Base-by-base conservation (phyloP, 768 basidiomycete species). In the Mycena chlorophos region DNA sequence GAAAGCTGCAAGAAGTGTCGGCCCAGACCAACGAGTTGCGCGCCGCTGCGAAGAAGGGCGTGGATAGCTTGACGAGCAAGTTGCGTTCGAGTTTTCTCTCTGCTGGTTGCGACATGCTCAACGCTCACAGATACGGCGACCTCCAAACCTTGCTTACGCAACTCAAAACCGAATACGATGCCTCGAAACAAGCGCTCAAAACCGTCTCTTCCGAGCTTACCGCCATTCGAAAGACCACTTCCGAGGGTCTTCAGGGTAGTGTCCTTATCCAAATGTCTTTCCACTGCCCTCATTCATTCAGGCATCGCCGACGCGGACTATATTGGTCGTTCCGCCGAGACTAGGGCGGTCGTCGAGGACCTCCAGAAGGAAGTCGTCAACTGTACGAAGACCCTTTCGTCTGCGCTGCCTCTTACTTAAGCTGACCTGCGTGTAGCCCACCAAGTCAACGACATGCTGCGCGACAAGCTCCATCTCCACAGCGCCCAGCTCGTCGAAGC, bases 371-470 rank as follows among this genome's bases (percentile, higher is more conserved):
- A 76, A 49, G 73, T 74, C 61, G 61, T 51, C 29, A 71, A 65
- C 59, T 68, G 74, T 76, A 16, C 40, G 40, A 8, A 6, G 40
- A n/a, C n/a, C 62, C 14, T 68, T 54, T 22, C 42, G 45, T 46
- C 51, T 27, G 26, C 14, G 4, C 25, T 5, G 10, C 61, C 29
- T 13, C 31, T 42, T 25, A 22, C 42, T 28, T 10, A 34, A 5
- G 58, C 47, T 20, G 31, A 55, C 20, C n/a, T 54, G 56, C 54
- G 54, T 51, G 42, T 31, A 80, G 79, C 76, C n/a, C 71, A 77
- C 53, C 77, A 80, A 65, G 79, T 80, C 34, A 69, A 74, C 26
- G 77, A 79, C 48, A 61, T 80, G n/a, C 69, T 80, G 4, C 78
- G 79, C 14, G 77, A 79, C 47, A 76, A 77, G 55, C 64, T 80